phyloP scores from a whole-genome alignment of 1,139 yeast genomes.

The Pichia sp. region DNA sequence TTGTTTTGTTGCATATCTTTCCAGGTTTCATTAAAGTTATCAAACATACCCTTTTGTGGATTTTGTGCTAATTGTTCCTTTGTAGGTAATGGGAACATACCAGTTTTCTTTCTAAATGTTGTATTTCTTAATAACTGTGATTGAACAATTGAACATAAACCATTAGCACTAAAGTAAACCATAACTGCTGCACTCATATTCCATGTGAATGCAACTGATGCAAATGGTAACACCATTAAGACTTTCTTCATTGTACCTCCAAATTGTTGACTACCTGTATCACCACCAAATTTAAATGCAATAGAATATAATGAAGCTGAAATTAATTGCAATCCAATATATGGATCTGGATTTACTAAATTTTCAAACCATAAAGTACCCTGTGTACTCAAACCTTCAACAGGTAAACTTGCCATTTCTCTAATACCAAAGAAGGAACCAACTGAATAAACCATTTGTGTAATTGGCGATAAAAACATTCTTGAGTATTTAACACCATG shows the following conservation, averaged over 20 bases:
- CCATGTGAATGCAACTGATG: constrained; percentile 82
- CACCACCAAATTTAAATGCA: constrained; percentile 83
- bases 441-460: constrained; percentile 78
- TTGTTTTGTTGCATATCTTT: constrained; percentile 27
- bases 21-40: constrained; percentile 27
- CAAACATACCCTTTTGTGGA: constrained; percentile 25
- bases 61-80: constrained; percentile 27
- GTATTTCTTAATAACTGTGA: constrained; percentile 56
- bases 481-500: constrained; percentile 74
- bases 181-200: constrained; percentile 79
- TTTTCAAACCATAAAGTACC: constrained; percentile 83
- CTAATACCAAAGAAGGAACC: constrained; percentile 87
- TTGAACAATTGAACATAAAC: constrained; percentile 67
- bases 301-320: constrained; percentile 76
- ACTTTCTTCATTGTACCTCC: constrained; percentile 66
- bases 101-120: constrained; percentile 48
- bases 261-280: constrained; percentile 74
- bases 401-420: constrained; percentile 78
- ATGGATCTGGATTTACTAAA: constrained; percentile 82
- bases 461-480: constrained; percentile 53
- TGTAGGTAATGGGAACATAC: constrained; percentile 61
- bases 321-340: constrained; percentile 74
- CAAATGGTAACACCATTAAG: constrained; percentile 64
- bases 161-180: constrained; percentile 77
- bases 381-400: constrained; percentile 70